phyloP scores from a whole-genome alignment of 2,329 filamentous ascomycete species.

The Parascedosporium putredinis region DNA sequence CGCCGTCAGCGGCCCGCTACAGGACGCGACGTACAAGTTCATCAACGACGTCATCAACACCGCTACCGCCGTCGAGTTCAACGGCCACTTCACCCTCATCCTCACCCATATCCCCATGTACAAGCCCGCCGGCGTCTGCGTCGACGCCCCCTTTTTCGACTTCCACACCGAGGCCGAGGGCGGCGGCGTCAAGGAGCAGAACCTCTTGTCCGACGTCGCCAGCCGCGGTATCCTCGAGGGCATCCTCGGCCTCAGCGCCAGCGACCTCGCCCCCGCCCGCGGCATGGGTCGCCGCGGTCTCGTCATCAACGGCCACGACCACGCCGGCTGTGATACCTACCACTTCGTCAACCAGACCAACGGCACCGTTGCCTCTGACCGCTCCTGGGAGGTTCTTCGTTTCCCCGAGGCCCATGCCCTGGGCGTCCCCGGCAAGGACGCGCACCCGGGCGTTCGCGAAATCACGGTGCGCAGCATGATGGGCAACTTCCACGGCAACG shows the following conservation, averaged over 20 bases:
- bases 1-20: slow-evolving; percentile 53
- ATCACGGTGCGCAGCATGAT: slow-evolving; percentile 97
- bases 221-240: slow-evolving; percentile 72
- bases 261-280: slow-evolving; percentile 42
- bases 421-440: slow-evolving; percentile 29
- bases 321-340: slow-evolving; percentile 83
- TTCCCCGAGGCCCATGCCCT: slow-evolving; percentile 35
- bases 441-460: slow-evolving; percentile 62
- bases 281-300: slow-evolving; percentile 65
- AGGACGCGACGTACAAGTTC: slow-evolving; percentile 68
- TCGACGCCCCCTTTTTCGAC: slow-evolving; percentile 72
- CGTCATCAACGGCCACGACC: slow-evolving; percentile 88
- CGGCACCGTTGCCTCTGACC: slow-evolving; percentile 26
- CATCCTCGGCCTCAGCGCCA: slow-evolving; percentile 66
- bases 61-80: slow-evolving; percentile 48
- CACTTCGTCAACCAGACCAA: slow-evolving; percentile 65
- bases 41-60: slow-evolving; percentile 58
- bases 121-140: slow-evolving; percentile 72
- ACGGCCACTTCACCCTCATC: slow-evolving; percentile 66
- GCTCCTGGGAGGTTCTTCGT: slow-evolving; percentile 37
- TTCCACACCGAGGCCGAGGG: slow-evolving; percentile 59
- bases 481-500: slow-evolving; percentile 90
- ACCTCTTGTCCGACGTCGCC: slow-evolving; percentile 67
- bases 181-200: slow-evolving; percentile 79
- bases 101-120: slow-evolving; percentile 88